These are phyloP conservation scores for Helicosporidium sp. DNA, from an alignment of 139 green algal species.

Conservation along the genomic window DNA sequence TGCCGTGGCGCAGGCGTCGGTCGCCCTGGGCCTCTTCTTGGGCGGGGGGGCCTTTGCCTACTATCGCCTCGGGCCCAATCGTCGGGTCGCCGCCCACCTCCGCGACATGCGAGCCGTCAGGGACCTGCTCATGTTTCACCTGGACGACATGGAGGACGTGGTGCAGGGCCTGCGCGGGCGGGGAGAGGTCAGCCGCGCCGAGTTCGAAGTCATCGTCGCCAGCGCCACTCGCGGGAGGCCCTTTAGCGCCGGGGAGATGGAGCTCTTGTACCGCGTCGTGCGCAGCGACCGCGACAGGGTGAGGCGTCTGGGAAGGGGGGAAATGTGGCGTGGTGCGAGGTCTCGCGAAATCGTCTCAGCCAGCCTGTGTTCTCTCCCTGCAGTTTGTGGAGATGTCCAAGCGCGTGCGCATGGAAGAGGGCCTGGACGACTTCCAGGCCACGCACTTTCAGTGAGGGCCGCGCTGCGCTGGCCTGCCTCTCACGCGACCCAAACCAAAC, in stretches of 20 bases:
- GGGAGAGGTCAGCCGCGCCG: constrained; percentile 9
- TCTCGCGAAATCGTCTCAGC: no score
- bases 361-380: no score
- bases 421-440: constrained; percentile 1
- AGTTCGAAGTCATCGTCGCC: constrained; percentile 13
- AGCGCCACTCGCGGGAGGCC: not conserved
- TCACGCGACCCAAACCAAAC: no score
- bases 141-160: constrained; percentile 28
- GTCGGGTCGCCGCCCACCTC: constrained; percentile 14
- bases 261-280: constrained; percentile 29
- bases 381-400: constrained; percentile 15
- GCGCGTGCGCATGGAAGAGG: constrained; percentile 14
- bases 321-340: no score
- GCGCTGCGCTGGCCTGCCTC: no score
- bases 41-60: constrained; percentile 13
- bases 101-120: constrained; percentile 23
- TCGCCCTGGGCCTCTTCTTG: not conserved
- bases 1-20: not conserved
- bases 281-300: constrained; percentile 14
- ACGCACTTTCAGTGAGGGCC: not conserved
- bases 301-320: no score
- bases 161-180: not conserved
- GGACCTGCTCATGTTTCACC: constrained; percentile 28
- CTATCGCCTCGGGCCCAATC: constrained; percentile 19
- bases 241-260: constrained; percentile 20